phyloP scores from a whole-genome alignment of 805 yeast genomes.

The Barnettozyma vustinii region DNA sequence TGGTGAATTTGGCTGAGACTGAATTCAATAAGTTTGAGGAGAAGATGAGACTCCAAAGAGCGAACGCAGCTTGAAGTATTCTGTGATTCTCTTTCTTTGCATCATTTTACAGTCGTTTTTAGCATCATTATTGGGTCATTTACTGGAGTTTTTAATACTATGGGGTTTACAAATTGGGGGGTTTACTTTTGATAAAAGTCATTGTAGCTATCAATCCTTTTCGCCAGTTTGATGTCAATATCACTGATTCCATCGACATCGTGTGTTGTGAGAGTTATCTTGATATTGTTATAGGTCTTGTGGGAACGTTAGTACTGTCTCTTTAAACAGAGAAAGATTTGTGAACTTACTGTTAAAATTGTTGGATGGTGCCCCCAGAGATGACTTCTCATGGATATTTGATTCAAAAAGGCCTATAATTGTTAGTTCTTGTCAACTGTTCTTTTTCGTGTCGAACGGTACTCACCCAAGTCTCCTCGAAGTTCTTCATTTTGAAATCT shows the following conservation, averaged over 20 bases:
- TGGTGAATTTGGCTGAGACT: conserved; percentile 35
- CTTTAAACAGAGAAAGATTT: neutral
- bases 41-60: conserved; percentile 19
- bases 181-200: neutral
- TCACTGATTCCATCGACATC: conserved; percentile 51
- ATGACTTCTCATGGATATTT: conserved; percentile 53
- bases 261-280: conserved; percentile 56
- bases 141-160: neutral
- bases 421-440: neutral
- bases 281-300: conserved; percentile 50
- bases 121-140: neutral
- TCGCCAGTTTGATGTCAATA: conserved; percentile 55
- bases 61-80: conserved; percentile 8
- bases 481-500: conserved; percentile 40
- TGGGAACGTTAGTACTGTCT: neutral
- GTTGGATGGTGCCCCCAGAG: conserved; percentile 66
- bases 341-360: conserved; percentile 37
- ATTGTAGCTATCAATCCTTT: conserved; percentile 34
- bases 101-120: neutral
- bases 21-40: conserved; percentile 27
- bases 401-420: conserved; percentile 41
- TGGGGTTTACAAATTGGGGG: neutral
- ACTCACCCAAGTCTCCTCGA: conserved; percentile 57
- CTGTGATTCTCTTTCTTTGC: neutral
- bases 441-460: neutral